Evolutionary conservation across 2,329 filamentous ascomycete genomes (phyloP).

Genomic region (Venturia pyrina): DNA sequence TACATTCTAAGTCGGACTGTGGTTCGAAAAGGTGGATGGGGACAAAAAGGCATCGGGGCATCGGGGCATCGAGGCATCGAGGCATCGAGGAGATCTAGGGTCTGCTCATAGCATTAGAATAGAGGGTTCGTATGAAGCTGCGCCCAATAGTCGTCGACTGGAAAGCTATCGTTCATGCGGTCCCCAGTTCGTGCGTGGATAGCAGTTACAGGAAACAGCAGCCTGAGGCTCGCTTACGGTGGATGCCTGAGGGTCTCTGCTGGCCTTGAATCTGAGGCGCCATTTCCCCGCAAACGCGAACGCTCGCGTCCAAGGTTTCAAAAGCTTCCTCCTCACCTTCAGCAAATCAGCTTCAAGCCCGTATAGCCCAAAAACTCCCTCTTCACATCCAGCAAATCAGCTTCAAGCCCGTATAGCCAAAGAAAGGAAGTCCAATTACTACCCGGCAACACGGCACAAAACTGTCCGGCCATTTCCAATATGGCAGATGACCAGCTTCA

Average conservation of each 20-base stretch:
- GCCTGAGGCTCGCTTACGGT: too few species aligned
- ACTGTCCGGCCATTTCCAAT: not conserved
- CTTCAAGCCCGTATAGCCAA: not conserved
- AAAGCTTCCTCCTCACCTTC: not conserved
- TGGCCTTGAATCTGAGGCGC: not conserved
- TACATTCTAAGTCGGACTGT: too few species aligned
- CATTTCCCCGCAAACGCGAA: not conserved
- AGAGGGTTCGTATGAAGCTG: too few species aligned
- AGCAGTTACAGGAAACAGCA: too few species aligned
- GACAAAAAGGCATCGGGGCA: too few species aligned
- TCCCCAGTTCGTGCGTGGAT: too few species aligned
- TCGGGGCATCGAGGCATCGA: too few species aligned
- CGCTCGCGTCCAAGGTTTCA: not conserved
- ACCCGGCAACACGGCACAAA: not conserved
- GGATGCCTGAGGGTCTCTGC: not conserved
- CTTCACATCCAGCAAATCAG: not conserved
- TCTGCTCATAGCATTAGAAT: too few species aligned
- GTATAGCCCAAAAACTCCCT: not conserved
- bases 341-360: conserved; percentile 6
- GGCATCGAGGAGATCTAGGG: too few species aligned
- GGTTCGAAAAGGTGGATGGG: not conserved
- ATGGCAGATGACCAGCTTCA: conserved; percentile 1
- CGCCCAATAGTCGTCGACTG: too few species aligned
- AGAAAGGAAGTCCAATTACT: not conserved
- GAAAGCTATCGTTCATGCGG: too few species aligned